A percentile compares a stretch with the other conserved stretches of the same genome.
phyloP scores from a whole-genome alignment of 2,329 filamentous ascomycete species.

The Cladophialophora psammophila region DNA sequence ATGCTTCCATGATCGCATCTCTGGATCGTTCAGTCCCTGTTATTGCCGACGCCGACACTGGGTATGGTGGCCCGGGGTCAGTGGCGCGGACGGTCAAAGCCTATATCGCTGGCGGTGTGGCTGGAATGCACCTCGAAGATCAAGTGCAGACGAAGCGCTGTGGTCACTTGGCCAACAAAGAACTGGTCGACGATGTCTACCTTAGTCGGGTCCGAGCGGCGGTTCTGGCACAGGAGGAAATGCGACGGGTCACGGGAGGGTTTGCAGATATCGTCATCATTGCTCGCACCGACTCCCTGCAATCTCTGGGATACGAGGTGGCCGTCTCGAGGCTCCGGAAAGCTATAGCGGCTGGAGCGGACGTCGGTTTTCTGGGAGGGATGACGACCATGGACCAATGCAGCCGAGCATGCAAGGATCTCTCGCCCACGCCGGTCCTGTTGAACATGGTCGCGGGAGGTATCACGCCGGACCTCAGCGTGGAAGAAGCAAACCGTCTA shows the following conservation, averaged over 20 bases:
- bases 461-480: constrained; percentile 49
- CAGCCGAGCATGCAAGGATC: constrained; percentile 46
- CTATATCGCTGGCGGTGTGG: constrained; percentile 62
- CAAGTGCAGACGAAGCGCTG: constrained; percentile 50
- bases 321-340: constrained; percentile 47
- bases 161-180: constrained; percentile 50
- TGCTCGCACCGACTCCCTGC: constrained; percentile 50
- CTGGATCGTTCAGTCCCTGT: constrained; percentile 58
- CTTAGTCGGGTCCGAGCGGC: constrained; percentile 50
- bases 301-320: constrained; percentile 49
- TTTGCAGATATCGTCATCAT: constrained; percentile 53
- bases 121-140: constrained; percentile 65
- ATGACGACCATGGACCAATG: constrained; percentile 49
- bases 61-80: constrained; percentile 59
- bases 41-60: constrained; percentile 62
- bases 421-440: constrained; percentile 50
- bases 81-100: constrained; percentile 58
- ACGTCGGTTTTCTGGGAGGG: constrained; percentile 52
- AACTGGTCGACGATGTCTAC: constrained; percentile 48
- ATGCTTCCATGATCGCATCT: constrained; percentile 62
- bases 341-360: constrained; percentile 50
- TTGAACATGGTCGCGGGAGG: constrained; percentile 56
- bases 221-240: constrained; percentile 48
- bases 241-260: constrained; percentile 20
- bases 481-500: constrained; percentile 48